Base-by-base conservation (phyloP, 2,329 filamentous ascomycete genomes). In the Curvularia spicifera region DNA sequence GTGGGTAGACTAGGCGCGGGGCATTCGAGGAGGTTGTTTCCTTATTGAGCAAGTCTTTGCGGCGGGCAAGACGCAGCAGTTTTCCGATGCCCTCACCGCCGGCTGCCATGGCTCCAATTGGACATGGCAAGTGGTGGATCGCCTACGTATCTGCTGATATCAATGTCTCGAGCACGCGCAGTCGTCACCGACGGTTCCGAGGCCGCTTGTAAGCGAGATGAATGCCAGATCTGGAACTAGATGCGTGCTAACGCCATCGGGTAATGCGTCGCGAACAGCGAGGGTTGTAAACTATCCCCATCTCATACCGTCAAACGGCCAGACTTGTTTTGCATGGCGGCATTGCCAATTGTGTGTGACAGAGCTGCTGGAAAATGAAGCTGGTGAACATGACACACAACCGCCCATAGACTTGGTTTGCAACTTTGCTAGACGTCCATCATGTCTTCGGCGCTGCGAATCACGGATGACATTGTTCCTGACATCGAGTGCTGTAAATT, bases 1-100 rank as follows among this genome's bases (percentile, higher is more conserved):
- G 56, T 31, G 50, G 59, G 54, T 56, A 53, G 51, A 64, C 60
- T 62, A 59, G 53, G 59, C 65, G 68, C 68, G 68, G 68, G 67
- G 68, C 66, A 58, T 56, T 62, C 61, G 53, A 64, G 68, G 68
- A 66, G 64, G 64, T 64, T 66, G 64, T 69, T 68, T 67, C 68
- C 68, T 61, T 7, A 68, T 68, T 53, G 53, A 68, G 68, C 61
- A 70, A 70, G 64, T 59, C 60, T 67, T 67, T 68, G 66, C 68
- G 68, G 66, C 62, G 66, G 50, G 40, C 63, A 57, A 58, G 20
- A 49, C 45, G 48, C 39, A 31, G 43, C 42, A 18, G 26, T 64
- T 69, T 65, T 56, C 62, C 66, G 59, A 60, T 53, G 55, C 57
- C 18, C 51, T 65, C 13, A 62, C 51, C 65, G 56, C 66, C 68